Evolutionary conservation across 129 eudicot genomes (phyloP).

Genomic region (Apium graveolens): DNA sequence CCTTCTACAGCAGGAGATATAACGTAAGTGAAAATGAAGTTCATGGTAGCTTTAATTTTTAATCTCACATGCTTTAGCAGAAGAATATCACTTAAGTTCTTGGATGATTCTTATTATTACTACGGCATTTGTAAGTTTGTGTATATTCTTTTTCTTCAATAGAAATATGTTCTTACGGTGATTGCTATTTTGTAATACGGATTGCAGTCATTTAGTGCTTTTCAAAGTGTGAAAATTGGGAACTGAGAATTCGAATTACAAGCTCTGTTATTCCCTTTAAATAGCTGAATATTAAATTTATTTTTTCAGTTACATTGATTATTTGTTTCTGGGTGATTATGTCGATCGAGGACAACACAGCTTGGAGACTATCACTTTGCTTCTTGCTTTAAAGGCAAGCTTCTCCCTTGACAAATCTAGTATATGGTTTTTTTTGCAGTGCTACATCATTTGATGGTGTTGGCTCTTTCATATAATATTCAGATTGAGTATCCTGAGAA

Average conservation of each 20-base stretch:
- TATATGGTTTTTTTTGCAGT: conserved; percentile 7
- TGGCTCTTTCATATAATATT: conserved; percentile 2
- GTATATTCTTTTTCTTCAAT: not conserved
- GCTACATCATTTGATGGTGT: not conserved
- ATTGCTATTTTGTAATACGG: not conserved
- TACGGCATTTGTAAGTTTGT: not conserved
- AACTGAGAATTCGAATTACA: not conserved
- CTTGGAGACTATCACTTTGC: conserved; percentile 91
- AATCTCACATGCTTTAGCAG: not conserved
- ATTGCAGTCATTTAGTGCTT: not conserved
- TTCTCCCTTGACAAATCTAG: conserved; percentile 11
- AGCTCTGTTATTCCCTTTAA: not conserved
- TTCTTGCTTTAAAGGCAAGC: conserved; percentile 86
- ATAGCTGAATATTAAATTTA: conserved; percentile 11
- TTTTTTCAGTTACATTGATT: conserved; percentile 78
- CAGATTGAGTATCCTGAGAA: conserved; percentile 95
- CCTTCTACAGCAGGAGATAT: conserved; percentile 98
- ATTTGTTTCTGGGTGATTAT: conserved; percentile 90
- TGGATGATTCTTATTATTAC: not conserved
- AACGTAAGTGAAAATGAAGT: conserved; percentile 45
- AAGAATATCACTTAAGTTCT: not conserved
- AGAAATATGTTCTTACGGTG: not conserved
- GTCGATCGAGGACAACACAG: conserved; percentile 99
- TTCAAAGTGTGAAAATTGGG: not conserved
- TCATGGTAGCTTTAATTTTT: not conserved